A percentile compares a stretch with the other conserved stretches of the same genome.
phyloP scores from a whole-genome alignment of 352 stramenopile species.

The Aphanomyces stellatus region DNA sequence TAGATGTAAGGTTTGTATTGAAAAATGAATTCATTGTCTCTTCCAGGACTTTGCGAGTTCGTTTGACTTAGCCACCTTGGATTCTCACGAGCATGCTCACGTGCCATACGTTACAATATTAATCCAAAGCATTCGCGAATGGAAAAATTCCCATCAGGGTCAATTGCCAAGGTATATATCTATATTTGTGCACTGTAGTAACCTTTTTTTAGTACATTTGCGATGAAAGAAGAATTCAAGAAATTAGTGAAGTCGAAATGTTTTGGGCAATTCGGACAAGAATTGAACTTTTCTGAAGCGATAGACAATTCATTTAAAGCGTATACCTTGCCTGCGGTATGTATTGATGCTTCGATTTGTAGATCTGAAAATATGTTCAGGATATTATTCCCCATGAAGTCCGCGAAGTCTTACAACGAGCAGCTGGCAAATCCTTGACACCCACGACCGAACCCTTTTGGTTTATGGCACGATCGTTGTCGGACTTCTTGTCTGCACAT shows the following conservation, averaged over 20 bases:
- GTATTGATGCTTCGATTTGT: background rate
- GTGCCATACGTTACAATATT: slow-evolving; percentile 93
- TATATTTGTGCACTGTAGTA: background rate
- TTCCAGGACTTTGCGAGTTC: slow-evolving; percentile 31
- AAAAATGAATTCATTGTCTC: background rate
- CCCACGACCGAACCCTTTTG: slow-evolving; percentile 60
- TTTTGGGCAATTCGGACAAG: slow-evolving; percentile 44
- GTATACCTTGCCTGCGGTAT: slow-evolving; percentile 71
- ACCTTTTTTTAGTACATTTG: slow-evolving; percentile 34
- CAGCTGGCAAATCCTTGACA: slow-evolving; percentile 31
- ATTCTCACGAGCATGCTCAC: slow-evolving; percentile 84
- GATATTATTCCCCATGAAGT: slow-evolving; percentile 60
- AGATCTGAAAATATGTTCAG: background rate
- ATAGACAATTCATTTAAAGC: slow-evolving; percentile 87
- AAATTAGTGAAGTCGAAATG: slow-evolving; percentile 50
- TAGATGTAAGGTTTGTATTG: slow-evolving; percentile 25
- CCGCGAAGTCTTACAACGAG: slow-evolving; percentile 37
- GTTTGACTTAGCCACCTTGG: slow-evolving; percentile 60
- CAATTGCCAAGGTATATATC: slow-evolving; percentile 32
- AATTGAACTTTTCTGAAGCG: slow-evolving; percentile 96
- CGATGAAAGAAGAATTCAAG: slow-evolving; percentile 90
- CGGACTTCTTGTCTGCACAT: slow-evolving; percentile 56
- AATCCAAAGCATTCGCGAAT: slow-evolving; percentile 50
- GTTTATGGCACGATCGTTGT: slow-evolving; percentile 61
- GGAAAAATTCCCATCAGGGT: slow-evolving; percentile 38